Evolutionary conservation across 192 early-diverging fungal genomes (phyloP).

Genomic region (Cladochytrium replicatum): DNA sequence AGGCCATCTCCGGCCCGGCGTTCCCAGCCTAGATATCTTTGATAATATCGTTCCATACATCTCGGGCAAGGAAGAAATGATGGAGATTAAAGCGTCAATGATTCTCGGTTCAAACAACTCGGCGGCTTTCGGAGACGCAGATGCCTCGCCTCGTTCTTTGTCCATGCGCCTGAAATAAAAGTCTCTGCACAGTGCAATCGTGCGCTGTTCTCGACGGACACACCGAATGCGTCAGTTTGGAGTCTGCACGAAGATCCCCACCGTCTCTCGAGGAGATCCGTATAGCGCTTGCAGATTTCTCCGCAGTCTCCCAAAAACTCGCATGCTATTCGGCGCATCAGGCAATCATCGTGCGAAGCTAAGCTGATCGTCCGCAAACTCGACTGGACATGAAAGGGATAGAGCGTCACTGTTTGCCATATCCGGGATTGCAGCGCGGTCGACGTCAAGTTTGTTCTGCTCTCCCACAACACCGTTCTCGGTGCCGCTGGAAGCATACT

Average conservation of each 20-base stretch:
- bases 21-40: conserved; percentile 86
- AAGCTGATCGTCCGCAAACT: conserved; percentile 83
- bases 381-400: conserved; percentile 83
- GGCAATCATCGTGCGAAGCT: conserved; percentile 59
- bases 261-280: conserved; percentile 72
- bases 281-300: conserved; percentile 60
- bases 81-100: conserved; percentile 88
- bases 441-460: conserved; percentile 81
- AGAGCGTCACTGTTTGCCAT: conserved; percentile 87
- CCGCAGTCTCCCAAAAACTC: conserved; percentile 70
- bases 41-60: conserved; percentile 95
- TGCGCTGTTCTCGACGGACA: conserved; percentile 96
- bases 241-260: conserved; percentile 53
- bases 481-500: conserved; percentile 93
- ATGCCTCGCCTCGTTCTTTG: no score
- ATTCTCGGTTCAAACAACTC: no score
- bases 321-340: conserved; percentile 72
- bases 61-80: conserved; percentile 91
- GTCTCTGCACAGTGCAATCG: conserved; percentile 95
- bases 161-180: conserved; percentile 43
- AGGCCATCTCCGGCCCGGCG: conserved; percentile 97
- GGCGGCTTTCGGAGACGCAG: conserved; percentile 31
- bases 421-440: conserved; percentile 76
- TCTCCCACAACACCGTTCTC: conserved; percentile 93
- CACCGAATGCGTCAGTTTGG: conserved; percentile 77